Evolutionary conservation across 805 yeast genomes (phyloP).

Genomic region (Grigorovia transvaalensis): DNA sequence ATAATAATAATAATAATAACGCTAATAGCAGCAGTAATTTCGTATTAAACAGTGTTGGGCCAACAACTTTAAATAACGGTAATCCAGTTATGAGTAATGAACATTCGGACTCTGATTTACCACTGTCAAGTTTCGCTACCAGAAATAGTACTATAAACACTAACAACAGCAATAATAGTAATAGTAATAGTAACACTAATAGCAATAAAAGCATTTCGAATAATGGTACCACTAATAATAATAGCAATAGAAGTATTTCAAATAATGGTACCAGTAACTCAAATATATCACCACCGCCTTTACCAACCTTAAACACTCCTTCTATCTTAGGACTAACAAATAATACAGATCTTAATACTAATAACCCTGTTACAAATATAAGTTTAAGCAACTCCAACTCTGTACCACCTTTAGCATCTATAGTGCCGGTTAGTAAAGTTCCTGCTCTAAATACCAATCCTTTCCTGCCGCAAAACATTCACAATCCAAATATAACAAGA

Average conservation of each 20-base stretch:
- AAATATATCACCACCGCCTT: background rate
- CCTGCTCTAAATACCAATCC: background rate
- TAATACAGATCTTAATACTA: background rate
- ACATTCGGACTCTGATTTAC: slow-evolving; percentile 6
- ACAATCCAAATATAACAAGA: background rate
- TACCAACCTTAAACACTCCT: background rate
- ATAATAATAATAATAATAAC: background rate
- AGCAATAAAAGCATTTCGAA: background rate
- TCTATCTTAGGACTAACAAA: slow-evolving; percentile 1
- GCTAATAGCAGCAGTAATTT: no score
- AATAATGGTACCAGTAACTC: background rate
- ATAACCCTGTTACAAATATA: background rate
- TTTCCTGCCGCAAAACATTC: background rate
- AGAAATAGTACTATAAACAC: background rate
- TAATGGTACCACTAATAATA: no score
- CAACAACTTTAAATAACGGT: background rate
- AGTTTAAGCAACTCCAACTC: background rate
- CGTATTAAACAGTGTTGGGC: background rate
- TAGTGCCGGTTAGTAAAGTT: background rate
- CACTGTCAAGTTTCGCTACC: slow-evolving; percentile 4
- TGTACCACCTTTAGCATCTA: background rate
- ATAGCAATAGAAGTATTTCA: no score
- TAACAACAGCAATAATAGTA: background rate
- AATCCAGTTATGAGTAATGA: background rate
- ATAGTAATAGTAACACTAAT: background rate